Evolutionary conservation across 768 basidiomycete genomes (phyloP).

Genomic region (Naganishia antarctica): DNA sequence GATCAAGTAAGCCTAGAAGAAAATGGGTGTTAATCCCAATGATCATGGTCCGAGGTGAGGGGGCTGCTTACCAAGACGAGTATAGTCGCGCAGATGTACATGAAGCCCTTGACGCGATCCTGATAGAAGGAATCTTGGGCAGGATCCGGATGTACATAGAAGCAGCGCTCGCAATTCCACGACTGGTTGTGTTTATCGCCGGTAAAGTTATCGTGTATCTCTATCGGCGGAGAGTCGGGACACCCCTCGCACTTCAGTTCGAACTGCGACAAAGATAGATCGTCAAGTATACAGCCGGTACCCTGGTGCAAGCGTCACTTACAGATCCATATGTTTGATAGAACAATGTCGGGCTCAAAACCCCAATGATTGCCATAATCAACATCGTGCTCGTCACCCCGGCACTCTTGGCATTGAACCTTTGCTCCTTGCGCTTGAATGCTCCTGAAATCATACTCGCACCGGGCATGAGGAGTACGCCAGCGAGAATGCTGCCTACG

Average conservation of each 20-base stretch:
- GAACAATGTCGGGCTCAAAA: conserved; percentile 88
- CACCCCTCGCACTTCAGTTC: conserved; percentile 47
- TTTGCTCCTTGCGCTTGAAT: conserved; percentile 83
- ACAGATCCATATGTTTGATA: conserved; percentile 98
- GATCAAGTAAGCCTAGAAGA: conserved; percentile 78
- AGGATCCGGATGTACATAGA: conserved; percentile 90
- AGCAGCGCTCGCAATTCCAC: conserved; percentile 88
- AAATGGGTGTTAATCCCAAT: neutral
- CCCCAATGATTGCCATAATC: conserved; percentile 99
- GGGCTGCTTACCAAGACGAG: conserved; percentile 79
- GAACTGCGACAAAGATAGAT: conserved; percentile 29
- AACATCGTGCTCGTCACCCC: conserved; percentile 99
- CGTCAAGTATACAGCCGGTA: conserved; percentile 18
- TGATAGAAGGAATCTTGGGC: conserved; percentile 94
- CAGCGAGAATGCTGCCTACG: conserved; percentile 88
- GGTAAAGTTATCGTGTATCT: neutral
- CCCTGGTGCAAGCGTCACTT: conserved; percentile 47
- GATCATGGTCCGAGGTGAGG: neutral
- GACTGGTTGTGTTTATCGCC: conserved; percentile 46
- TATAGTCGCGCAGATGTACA: conserved; percentile 91
- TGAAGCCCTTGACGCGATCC: conserved; percentile 84
- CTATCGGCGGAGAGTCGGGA: conserved; percentile 30
- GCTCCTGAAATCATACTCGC: conserved; percentile 92
- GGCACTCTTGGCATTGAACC: conserved; percentile 98
- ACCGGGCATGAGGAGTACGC: conserved; percentile 94